These are phyloP conservation scores for Diaporthe caulivora DNA, from an alignment of 2,329 filamentous ascomycete genomes.

Conservation along the genomic window DNA sequence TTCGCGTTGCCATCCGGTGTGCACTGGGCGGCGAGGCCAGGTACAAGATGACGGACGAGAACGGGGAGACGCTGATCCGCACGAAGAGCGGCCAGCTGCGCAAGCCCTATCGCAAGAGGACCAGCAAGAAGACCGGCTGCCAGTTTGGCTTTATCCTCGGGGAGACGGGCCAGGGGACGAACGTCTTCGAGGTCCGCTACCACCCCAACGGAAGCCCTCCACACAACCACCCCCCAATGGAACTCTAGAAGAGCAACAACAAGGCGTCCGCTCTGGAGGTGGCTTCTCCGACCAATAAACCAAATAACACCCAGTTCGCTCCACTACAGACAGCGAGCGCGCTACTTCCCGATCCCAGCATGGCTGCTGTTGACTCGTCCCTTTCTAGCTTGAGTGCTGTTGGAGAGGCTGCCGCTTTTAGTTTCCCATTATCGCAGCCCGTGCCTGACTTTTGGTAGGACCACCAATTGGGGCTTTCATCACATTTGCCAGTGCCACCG, in stretches of 20 bases:
- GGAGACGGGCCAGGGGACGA: slow-evolving; percentile 40
- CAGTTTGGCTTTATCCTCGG: slow-evolving; percentile 41
- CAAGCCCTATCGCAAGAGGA: slow-evolving; percentile 41
- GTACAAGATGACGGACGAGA: slow-evolving; percentile 40
- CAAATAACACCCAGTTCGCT: neutral
- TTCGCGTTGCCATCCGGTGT: slow-evolving; percentile 39
- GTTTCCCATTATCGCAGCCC: too few species aligned
- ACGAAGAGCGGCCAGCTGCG: slow-evolving; percentile 41
- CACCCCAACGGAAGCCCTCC: slow-evolving; percentile 39
- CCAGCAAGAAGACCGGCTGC: slow-evolving; percentile 41
- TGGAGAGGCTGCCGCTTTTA: too few species aligned
- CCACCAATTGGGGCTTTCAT: too few species aligned
- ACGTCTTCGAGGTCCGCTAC: slow-evolving; percentile 40
- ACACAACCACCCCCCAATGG: slow-evolving; percentile 40
- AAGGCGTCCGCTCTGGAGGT: neutral
- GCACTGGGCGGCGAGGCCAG: slow-evolving; percentile 40
- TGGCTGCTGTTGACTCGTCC: neutral
- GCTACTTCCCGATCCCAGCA: neutral
- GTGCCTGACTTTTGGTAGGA: neutral
- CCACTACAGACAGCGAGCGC: neutral
- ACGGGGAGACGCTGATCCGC: slow-evolving; percentile 39
- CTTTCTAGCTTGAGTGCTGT: neutral
- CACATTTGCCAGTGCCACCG: neutral
- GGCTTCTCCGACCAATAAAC: rapidly evolving
- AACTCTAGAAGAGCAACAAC: slow-evolving; percentile 3